Evolutionary conservation across 495 filamentous ascomycete species (phyloP).

Genomic region (Chaetomium cochliodes): DNA sequence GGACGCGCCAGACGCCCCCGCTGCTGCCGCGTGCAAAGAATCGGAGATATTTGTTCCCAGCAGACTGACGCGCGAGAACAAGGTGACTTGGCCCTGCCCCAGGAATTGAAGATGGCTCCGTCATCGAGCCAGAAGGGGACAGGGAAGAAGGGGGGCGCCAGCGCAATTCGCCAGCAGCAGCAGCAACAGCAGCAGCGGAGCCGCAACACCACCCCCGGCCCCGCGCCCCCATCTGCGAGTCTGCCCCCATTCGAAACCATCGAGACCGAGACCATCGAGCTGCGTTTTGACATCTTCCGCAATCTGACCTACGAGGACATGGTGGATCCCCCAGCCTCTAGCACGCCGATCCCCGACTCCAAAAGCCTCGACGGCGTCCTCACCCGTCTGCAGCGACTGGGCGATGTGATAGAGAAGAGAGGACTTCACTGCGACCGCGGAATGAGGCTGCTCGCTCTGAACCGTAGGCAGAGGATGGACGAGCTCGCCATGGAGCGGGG

Average conservation of each 20-base stretch:
- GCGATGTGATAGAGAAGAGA: constrained; percentile 63
- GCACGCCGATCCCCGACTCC: constrained; percentile 68
- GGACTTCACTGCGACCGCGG: constrained; percentile 65
- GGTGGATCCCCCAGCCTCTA: constrained; percentile 61
- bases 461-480: constrained; percentile 58
- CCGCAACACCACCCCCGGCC: constrained; percentile 81
- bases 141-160: constrained; percentile 64
- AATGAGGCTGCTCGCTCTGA: constrained; percentile 67
- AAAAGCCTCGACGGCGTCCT: constrained; percentile 67
- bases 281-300: constrained; percentile 51
- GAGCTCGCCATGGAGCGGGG: constrained; percentile 47
- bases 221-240: constrained; percentile 48
- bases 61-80: not conserved
- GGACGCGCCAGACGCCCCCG: constrained; percentile 16
- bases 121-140: constrained; percentile 67
- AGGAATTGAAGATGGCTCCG: constrained; percentile 45
- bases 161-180: constrained; percentile 55
- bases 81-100: not conserved
- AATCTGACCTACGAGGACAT: constrained; percentile 68
- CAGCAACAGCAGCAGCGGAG: constrained; percentile 66
- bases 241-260: constrained; percentile 56
- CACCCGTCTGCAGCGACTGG: constrained; percentile 63
- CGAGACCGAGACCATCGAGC: constrained; percentile 64
- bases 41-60: not conserved
- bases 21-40: not conserved